phyloP scores from a whole-genome alignment of 2,329 filamentous ascomycete species.

The Fusarium coffeatum region DNA sequence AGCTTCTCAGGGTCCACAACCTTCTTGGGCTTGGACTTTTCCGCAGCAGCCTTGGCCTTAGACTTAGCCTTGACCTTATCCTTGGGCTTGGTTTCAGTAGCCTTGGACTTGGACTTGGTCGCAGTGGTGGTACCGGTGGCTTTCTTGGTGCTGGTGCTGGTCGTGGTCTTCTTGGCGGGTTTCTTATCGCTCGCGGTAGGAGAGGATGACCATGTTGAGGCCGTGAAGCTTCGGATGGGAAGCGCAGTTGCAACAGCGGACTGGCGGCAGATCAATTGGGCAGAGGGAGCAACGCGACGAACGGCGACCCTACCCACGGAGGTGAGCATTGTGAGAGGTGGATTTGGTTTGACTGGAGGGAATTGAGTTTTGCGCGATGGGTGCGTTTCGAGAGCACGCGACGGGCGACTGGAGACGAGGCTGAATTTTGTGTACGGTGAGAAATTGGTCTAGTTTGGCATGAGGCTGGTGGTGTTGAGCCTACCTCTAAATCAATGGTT shows the following conservation, averaged over 20 bases:
- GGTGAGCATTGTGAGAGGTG: conserved; percentile 54
- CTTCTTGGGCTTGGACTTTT: conserved; percentile 51
- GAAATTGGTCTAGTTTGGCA: conserved; percentile 21
- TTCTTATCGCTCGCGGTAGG: conserved; percentile 40
- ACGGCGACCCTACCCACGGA: conserved; percentile 55
- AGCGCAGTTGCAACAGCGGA: conserved; percentile 31
- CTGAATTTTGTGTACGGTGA: conserved; percentile 22
- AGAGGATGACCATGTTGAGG: conserved; percentile 46
- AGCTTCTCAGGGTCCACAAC: conserved; percentile 51
- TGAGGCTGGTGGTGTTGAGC: conserved; percentile 35
- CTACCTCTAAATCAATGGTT: conserved; percentile 21
- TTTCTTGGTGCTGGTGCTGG: conserved; percentile 29
- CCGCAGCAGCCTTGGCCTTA: conserved; percentile 43
- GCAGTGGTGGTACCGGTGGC: conserved; percentile 35
- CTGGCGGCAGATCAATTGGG: conserved; percentile 41
- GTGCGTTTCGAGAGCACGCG: neutral
- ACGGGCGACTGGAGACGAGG: neutral
- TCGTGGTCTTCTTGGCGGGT: conserved; percentile 33
- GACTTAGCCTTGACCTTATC: conserved; percentile 44
- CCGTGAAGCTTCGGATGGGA: conserved; percentile 48
- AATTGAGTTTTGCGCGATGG: neutral
- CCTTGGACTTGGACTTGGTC: conserved; percentile 29
- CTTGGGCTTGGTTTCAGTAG: conserved; percentile 46
- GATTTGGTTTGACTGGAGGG: neutral
- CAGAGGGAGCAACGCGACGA: conserved; percentile 49